Base-by-base conservation (phyloP, 1,284 basidiomycete genomes). In the Leccinum fallax region DNA sequence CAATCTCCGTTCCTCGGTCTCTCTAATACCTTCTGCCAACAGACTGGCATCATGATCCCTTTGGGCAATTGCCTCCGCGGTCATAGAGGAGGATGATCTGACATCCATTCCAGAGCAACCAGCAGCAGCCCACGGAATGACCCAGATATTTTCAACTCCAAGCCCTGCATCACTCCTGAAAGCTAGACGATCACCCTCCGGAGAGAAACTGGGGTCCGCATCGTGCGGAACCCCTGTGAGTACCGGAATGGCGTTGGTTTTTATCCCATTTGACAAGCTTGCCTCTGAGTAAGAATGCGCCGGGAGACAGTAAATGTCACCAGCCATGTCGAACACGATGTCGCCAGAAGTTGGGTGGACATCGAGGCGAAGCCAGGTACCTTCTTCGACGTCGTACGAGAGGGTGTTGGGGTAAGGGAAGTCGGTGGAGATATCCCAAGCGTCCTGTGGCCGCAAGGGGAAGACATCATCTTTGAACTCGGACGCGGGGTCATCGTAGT, bases 351-450 rank as follows among this genome's bases (percentile, higher is more conserved):
- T 75, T 8, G 87, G 86, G 65, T 89, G 84, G 2, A 90, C 87
- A 68, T 90, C 88, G 34, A 90, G 81, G 13, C 88, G 81, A 57
- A 90, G 75, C 88, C 88, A 90, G 34, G 88, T 90, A 9, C 89
- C 89, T 67, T 90, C 87, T 38, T 80, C 77, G 19, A 90, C 88
- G 57, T 89, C 83, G 70, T 87, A 90, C 61, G 83, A 80, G n/a
- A 89, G 76, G 24, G 75, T 76, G 30, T 88, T 84, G 1, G 87
- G 85, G 73, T 85, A 84, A n/a, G 83, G 79, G 68, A 84, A 89
- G 74, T 90, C 85, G n/a, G 87, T 89, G 19, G 89, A 90, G 62
- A 91, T 90, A 68, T 91, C 89, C 88, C 89, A 91, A 26, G 83
- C 78, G 3, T 83, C 84, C 59, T 83, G 86, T 57, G 80, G 77